Base-by-base conservation (phyloP, 805 yeast genomes). In the Kluyveromyces aestuarii region DNA sequence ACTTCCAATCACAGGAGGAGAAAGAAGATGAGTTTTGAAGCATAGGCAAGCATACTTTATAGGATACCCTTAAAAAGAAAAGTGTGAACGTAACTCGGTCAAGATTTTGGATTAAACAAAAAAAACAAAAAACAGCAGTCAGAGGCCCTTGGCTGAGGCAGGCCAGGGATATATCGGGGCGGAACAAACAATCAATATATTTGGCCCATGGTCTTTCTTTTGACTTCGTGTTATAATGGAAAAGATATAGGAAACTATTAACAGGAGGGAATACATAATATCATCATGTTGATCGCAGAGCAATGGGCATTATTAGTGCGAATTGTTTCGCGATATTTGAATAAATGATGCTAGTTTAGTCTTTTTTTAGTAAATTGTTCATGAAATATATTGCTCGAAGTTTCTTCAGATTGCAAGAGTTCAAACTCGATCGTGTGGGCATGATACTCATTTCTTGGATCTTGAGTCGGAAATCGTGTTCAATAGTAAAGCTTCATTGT, bases 401-500 rank as follows among this genome's bases (percentile, higher is more conserved):
- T 30, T 30, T 11, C 35, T 3, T 30, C 14, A 3, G 35, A 30
- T 3, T 11, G 35, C 11, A 13, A 30, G 14, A 30, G 7, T 30
- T 11, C 14, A 13, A 5, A 30, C 35, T 11, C 35, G 35, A 5
- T 11, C 14, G 8, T 11, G 35, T 30, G 11, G 35, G 2, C 35
- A 10, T 30, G 14, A 30, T 30, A 13, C 35, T 49, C 42, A 64
- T 52, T 63, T 60, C 57, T 60, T 65, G 21, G 54, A 50, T 66
- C 96, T 81, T 38, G 83, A 71, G 68, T 91, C 98, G 46, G 84
- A 74, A 39, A 85, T 81, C 9, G 96, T 91, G 70, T 91, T 87
- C 67, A 93, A 79, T 68, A 93, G 76, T 68, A 93, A 80, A 27
- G 97, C 84, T 70, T 87, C 96, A 67, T 87, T 90, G 65, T 91